phyloP scores from a whole-genome alignment of 2,329 filamentous ascomycete genomes.

The Kalmusia sp. region DNA sequence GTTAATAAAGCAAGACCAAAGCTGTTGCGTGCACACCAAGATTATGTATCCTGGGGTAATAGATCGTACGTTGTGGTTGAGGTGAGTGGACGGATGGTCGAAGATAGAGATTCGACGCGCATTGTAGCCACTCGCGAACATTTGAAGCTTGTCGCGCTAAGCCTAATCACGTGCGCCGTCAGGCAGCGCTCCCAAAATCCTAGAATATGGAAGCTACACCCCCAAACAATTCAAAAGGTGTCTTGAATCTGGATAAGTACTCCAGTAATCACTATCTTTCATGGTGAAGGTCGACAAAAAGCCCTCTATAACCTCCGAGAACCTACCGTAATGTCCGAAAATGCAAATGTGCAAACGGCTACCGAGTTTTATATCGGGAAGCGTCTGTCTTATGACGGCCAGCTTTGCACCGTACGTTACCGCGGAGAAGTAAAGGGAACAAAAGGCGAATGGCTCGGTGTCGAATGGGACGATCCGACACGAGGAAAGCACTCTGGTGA shows the following conservation, averaged over 20 bases:
- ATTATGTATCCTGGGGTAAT: not conserved
- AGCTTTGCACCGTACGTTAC: constrained; percentile 85
- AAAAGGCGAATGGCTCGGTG: constrained; percentile 83
- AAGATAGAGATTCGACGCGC: too few species aligned
- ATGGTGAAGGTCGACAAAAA: too few species aligned
- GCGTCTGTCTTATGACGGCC: constrained; percentile 79
- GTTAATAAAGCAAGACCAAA: not conserved
- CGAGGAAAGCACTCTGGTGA: constrained; percentile 91
- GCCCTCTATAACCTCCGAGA: too few species aligned
- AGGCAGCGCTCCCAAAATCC: too few species aligned
- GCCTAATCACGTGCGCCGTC: too few species aligned
- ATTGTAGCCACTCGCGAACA: too few species aligned
- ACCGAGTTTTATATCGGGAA: constrained; percentile 65
- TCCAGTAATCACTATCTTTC: too few species aligned
- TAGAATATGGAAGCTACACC: too few species aligned
- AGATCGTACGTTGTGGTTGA: not conserved
- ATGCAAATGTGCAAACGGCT: constrained; percentile 31
- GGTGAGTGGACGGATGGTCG: too few species aligned
- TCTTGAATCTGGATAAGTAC: too few species aligned
- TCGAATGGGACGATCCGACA: constrained; percentile 91
- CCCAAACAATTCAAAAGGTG: too few species aligned
- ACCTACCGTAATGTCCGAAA: constrained; percentile 8
- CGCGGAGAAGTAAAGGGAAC: constrained; percentile 79
- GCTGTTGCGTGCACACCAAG: not conserved
- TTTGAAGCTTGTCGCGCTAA: too few species aligned